Percentiles rank a stretch among this genome's conserved stretches.
Conservation (phyloP, 805 yeast species). For the Saccharomycopsis sp. region DNA sequence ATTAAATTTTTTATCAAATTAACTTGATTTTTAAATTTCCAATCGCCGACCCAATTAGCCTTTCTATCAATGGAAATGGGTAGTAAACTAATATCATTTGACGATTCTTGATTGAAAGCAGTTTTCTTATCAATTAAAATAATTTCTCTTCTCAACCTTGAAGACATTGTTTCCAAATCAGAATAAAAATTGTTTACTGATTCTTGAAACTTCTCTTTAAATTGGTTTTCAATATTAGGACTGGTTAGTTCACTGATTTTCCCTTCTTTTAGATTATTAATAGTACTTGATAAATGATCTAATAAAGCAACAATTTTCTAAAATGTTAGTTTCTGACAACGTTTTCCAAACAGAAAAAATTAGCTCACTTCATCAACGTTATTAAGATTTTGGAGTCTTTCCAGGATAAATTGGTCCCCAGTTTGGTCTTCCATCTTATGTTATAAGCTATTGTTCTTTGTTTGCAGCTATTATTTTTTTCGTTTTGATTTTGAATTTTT, state of each 20-base stretch:
- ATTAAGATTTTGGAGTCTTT: constrained; percentile 41
- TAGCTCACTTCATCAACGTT: constrained; percentile 34
- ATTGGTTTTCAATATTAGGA: constrained; percentile 16
- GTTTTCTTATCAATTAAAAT: constrained; percentile 50
- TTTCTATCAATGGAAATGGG: constrained; percentile 63
- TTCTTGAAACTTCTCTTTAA: constrained; percentile 31
- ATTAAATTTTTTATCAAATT: constrained; percentile 24
- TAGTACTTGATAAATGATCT: constrained; percentile 36
- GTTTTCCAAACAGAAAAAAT: neutral
- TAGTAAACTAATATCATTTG: constrained; percentile 40
- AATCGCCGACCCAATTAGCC: constrained; percentile 56
- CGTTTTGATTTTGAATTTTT: no score
- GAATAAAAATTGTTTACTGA: constrained; percentile 40
- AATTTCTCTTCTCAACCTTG: constrained; percentile 54
- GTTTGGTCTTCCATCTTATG: constrained; percentile 2
- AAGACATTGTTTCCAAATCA: constrained; percentile 47
- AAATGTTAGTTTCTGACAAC: neutral
- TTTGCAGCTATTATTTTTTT: no score
- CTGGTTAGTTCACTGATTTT: constrained; percentile 20
- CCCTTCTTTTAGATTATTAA: constrained; percentile 31
- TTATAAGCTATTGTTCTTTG: no score
- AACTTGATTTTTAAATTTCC: constrained; percentile 43
- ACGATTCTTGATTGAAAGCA: constrained; percentile 37
- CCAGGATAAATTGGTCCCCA: constrained; percentile 30
- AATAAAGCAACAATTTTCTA: constrained; percentile 39